phyloP scores from a whole-genome alignment of 2,329 filamentous ascomycete genomes.

The Alternaria dauci region DNA sequence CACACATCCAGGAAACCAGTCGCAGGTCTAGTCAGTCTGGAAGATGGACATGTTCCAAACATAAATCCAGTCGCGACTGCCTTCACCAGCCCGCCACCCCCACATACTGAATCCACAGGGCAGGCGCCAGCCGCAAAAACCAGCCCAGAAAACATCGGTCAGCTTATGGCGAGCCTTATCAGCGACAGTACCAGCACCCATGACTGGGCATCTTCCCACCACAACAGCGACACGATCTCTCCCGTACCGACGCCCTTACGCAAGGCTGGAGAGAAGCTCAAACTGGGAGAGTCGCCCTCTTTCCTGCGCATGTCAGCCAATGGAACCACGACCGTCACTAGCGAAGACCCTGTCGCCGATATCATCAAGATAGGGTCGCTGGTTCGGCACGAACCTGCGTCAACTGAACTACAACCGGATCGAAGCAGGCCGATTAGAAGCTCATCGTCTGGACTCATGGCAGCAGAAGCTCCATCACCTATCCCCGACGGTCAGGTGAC shows the following conservation, averaged over 20 bases:
- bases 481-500: background rate
- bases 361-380: background rate
- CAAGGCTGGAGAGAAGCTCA: slow-evolving; percentile 24
- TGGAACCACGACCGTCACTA: background rate
- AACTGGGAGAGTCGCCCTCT: slow-evolving; percentile 8
- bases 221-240: slow-evolving; percentile 3
- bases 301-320: background rate
- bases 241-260: slow-evolving; percentile 28
- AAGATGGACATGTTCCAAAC: background rate
- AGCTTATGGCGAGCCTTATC: slow-evolving; percentile 24
- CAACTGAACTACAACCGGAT: background rate
- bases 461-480: background rate
- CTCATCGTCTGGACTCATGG: background rate
- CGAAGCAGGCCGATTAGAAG: background rate
- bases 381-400: background rate
- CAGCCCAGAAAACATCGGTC: slow-evolving; percentile 21
- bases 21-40: background rate
- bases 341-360: background rate
- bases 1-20: background rate
- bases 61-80: background rate
- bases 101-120: background rate
- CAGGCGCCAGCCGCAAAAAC: slow-evolving; percentile 1
- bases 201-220: background rate
- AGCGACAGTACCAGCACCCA: background rate
- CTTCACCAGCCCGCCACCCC: background rate